These are phyloP conservation scores for Kernera saxatilis DNA, from an alignment of 345 rosid genomes.

Conservation along the genomic window DNA sequence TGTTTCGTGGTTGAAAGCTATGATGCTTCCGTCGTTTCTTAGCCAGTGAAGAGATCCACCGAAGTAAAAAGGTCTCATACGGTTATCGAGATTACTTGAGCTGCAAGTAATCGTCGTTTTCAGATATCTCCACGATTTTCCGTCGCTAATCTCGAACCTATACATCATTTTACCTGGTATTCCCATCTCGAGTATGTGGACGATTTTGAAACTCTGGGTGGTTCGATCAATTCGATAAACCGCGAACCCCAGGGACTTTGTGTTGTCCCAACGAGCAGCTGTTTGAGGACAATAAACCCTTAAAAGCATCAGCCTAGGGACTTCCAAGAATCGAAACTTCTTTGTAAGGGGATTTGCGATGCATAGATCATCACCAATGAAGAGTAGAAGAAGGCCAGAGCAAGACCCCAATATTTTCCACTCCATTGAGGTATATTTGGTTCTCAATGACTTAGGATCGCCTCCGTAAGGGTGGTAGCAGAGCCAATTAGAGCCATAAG, in stretches of 20 bases:
- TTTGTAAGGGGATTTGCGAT: not conserved
- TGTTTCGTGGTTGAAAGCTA: not conserved
- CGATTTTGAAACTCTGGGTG: not conserved
- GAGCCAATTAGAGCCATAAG: not conserved
- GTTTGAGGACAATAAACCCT: not conserved
- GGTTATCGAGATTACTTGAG: not conserved
- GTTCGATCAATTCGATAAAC: constrained; percentile 4
- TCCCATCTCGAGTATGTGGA: not conserved
- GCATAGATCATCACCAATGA: not conserved
- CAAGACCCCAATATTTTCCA: not conserved
- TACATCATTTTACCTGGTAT: not conserved
- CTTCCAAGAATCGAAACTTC: not conserved
- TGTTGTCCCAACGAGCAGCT: too few species aligned
- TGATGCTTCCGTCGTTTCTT: not conserved
- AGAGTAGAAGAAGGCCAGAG: not conserved
- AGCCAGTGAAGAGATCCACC: constrained; percentile 1
- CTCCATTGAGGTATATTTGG: not conserved
- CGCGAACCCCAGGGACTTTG: not conserved
- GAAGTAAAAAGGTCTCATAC: constrained; percentile 8
- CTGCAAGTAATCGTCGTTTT: not conserved
- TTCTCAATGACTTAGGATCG: not conserved
- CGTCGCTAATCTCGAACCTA: not conserved
- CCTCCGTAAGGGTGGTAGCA: not conserved
- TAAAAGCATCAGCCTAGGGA: not conserved
- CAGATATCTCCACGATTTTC: not conserved